Percentiles rank a stretch among this genome's conserved stretches.
Evolutionary conservation across 2,329 filamentous ascomycete genomes (phyloP).

Genomic region (Diaporthe velutina): DNA sequence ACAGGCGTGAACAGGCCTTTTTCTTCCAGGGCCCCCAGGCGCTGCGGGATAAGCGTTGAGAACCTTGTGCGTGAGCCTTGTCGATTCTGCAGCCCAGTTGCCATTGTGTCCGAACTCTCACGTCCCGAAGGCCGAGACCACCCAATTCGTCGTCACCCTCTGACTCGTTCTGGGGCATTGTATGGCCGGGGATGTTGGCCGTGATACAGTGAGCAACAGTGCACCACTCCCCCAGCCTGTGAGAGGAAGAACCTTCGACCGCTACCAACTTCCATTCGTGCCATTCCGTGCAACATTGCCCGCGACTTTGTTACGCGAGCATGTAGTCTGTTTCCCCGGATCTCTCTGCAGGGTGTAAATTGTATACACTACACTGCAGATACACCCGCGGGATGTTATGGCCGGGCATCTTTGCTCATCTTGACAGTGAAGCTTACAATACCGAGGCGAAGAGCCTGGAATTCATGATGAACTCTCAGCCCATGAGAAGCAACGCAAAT

Average conservation of each 20-base stretch:
- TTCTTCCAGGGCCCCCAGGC: neutral
- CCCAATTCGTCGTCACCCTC: neutral
- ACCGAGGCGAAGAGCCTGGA: neutral
- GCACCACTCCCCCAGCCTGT: neutral
- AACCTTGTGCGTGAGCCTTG: conserved; percentile 10
- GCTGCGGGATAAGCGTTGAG: neutral
- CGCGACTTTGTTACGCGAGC: neutral
- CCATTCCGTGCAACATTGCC: neutral
- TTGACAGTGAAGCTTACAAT: neutral
- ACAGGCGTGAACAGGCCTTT: neutral
- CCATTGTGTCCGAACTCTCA: neutral
- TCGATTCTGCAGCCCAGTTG: neutral
- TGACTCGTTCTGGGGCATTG: neutral
- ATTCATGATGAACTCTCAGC: neutral
- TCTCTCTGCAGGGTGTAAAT: neutral
- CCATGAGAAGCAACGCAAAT: neutral
- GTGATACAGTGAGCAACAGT: neutral
- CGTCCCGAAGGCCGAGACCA: conserved; percentile 7
- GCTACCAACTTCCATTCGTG: neutral
- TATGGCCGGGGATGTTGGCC: neutral
- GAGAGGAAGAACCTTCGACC: neutral
- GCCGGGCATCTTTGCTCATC: neutral
- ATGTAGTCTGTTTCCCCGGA: neutral
- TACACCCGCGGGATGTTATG: neutral
- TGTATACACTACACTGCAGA: neutral